These are phyloP conservation scores for Solanum neorickii DNA, from an alignment of 257 asterid species.

Conservation along the genomic window DNA sequence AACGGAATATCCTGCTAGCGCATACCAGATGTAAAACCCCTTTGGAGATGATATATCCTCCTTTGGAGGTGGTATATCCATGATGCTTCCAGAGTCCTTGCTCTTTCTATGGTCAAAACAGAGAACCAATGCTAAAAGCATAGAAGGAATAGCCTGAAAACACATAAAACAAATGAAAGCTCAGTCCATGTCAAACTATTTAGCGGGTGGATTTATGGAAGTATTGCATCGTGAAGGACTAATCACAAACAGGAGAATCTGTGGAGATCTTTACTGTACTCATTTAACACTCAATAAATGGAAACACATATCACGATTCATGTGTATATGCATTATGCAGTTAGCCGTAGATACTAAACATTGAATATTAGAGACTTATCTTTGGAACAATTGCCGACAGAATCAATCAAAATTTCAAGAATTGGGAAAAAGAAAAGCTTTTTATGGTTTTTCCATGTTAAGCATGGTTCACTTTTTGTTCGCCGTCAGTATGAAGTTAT, in stretches of 20 bases:
- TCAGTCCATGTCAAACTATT: background rate
- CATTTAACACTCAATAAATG: background rate
- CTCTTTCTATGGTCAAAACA: conserved; percentile 68
- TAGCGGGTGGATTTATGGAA: background rate
- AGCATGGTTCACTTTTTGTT: background rate
- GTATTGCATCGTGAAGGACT: background rate
- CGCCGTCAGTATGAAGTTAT: background rate
- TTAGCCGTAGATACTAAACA: background rate
- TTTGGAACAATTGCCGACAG: background rate
- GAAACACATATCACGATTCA: background rate
- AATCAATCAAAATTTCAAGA: background rate
- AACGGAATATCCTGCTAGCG: conserved; percentile 69
- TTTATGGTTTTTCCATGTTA: background rate
- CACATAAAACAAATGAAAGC: conserved; percentile 4
- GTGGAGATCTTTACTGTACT: background rate
- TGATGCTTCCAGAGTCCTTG: conserved; percentile 24
- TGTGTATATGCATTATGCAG: background rate
- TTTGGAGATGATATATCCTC: conserved; percentile 26
- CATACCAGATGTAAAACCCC: conserved; percentile 63
- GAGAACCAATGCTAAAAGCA: conserved; percentile 94
- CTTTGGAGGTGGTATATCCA: conserved; percentile 35
- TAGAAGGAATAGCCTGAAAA: conserved; percentile 92
- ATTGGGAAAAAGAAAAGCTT: background rate
- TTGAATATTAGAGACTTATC: background rate
- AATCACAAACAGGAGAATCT: background rate